phyloP scores from a whole-genome alignment of 192 early-diverging fungal genomes.

The Gonapodya prolifera region DNA sequence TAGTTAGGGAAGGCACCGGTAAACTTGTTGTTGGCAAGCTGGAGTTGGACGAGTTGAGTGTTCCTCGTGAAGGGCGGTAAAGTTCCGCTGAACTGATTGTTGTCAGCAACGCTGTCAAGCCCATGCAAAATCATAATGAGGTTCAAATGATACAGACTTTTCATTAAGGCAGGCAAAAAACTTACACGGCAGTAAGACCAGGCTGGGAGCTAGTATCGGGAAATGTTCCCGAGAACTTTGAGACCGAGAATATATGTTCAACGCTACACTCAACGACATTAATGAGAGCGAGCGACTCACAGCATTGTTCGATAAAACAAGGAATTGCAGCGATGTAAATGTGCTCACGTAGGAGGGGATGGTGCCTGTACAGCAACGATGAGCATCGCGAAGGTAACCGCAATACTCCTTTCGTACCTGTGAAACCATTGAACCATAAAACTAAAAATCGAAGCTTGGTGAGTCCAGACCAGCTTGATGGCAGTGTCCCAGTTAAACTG shows the following conservation, averaged over 20 bases:
- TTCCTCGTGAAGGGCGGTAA: neutral
- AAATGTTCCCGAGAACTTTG: neutral
- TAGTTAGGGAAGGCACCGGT: neutral
- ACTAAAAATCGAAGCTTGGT: neutral
- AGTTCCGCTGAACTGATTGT: neutral
- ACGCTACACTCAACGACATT: neutral
- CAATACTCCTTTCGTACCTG: neutral
- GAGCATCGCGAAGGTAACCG: neutral
- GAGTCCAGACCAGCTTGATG: neutral
- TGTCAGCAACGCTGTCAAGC: neutral
- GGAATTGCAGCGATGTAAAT: neutral
- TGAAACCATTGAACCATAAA: neutral
- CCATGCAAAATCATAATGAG: neutral
- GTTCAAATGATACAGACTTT: too few species aligned
- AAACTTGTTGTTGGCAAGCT: neutral
- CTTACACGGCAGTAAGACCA: neutral
- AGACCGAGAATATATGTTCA: neutral
- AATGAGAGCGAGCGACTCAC: neutral
- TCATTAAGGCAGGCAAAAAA: too few species aligned
- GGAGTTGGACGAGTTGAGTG: neutral
- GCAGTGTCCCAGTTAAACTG: neutral
- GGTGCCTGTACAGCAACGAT: neutral
- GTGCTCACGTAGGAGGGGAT: neutral
- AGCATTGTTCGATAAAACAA: neutral
- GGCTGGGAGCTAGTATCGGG: neutral